phyloP scores from a whole-genome alignment of 2,329 filamentous ascomycete genomes.

The Trichoderma arundinaceum region DNA sequence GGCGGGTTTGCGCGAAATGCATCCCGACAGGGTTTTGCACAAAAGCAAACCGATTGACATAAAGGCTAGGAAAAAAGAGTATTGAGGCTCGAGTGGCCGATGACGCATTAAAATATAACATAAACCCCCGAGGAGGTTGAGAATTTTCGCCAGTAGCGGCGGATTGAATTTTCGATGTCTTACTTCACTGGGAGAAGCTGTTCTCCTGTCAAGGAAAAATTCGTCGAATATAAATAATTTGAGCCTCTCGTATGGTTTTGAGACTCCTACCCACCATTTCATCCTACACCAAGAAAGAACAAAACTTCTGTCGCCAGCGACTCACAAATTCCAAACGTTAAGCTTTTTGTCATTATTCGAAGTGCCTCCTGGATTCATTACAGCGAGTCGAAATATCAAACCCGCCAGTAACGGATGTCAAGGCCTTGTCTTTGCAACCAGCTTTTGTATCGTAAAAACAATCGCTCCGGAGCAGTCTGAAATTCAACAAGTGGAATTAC shows the following conservation, averaged over 20 bases:
- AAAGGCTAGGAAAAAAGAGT: neutral
- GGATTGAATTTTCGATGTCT: neutral
- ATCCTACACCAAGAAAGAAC: neutral
- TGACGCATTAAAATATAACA: conserved; percentile 3
- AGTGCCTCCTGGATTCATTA: too few relatives aligned
- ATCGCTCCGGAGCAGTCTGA: neutral
- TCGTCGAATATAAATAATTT: neutral
- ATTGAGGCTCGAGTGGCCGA: neutral
- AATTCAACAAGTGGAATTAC: neutral
- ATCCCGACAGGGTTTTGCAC: neutral
- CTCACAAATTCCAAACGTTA: neutral
- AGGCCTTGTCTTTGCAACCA: too few relatives aligned
- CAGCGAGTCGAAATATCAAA: too few relatives aligned
- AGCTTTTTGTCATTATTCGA: neutral
- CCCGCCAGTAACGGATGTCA: too few relatives aligned
- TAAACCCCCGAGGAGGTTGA: neutral
- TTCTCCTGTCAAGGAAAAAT: neutral
- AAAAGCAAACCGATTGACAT: neutral
- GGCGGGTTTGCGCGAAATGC: neutral
- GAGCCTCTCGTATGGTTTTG: neutral
- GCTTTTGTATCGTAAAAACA: too few relatives aligned
- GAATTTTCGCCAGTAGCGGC: neutral
- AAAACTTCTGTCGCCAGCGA: neutral
- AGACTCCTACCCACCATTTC: neutral
- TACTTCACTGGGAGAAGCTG: neutral